These are phyloP conservation scores for Alternaria novae-zelandiae DNA, from an alignment of 2,329 filamentous ascomycete species.

Conservation along the genomic window DNA sequence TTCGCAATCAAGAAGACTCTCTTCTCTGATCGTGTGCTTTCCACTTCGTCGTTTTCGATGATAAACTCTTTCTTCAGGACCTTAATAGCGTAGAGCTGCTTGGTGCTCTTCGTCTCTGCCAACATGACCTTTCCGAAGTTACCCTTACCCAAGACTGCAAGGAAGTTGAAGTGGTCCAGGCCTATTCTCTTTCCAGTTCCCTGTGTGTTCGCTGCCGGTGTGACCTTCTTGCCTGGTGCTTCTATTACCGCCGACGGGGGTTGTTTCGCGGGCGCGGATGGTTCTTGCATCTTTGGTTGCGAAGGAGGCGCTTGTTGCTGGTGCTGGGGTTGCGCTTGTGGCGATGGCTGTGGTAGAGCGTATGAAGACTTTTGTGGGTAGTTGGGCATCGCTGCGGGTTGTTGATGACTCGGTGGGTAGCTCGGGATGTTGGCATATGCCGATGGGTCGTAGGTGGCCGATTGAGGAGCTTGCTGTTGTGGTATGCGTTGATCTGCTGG, in stretches of 20 bases:
- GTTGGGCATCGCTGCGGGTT: slow-evolving; percentile 34
- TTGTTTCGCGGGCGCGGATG: slow-evolving; percentile 39
- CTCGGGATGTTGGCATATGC: slow-evolving; percentile 67
- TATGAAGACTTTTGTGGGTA: slow-evolving; percentile 46
- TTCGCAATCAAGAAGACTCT: slow-evolving; percentile 96
- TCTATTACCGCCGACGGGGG: slow-evolving; percentile 42
- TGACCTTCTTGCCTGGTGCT: slow-evolving; percentile 59
- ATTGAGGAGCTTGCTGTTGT: slow-evolving; percentile 54
- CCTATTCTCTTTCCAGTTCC: slow-evolving; percentile 87
- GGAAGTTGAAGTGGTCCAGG: slow-evolving; percentile 98
- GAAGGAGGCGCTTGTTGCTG: slow-evolving; percentile 58
- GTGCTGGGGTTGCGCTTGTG: slow-evolving; percentile 58
- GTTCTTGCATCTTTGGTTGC: slow-evolving; percentile 43
- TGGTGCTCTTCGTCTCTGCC: slow-evolving; percentile 91
- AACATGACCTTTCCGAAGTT: slow-evolving; percentile 99
- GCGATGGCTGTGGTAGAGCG: slow-evolving; percentile 50
- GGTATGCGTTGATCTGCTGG: slow-evolving; percentile 49
- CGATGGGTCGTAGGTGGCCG: slow-evolving; percentile 76
- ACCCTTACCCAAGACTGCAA: slow-evolving; percentile 96
- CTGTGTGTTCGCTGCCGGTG: slow-evolving; percentile 70
- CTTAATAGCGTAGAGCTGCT: slow-evolving; percentile 96
- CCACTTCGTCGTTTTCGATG: slow-evolving; percentile 98
- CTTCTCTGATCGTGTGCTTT: slow-evolving; percentile 97
- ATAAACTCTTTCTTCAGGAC: slow-evolving; percentile 99
- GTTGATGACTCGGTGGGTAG: slow-evolving; percentile 44